Conservation (phyloP, 345 rosid genomes). For the Sisymbrium altissimum region DNA sequence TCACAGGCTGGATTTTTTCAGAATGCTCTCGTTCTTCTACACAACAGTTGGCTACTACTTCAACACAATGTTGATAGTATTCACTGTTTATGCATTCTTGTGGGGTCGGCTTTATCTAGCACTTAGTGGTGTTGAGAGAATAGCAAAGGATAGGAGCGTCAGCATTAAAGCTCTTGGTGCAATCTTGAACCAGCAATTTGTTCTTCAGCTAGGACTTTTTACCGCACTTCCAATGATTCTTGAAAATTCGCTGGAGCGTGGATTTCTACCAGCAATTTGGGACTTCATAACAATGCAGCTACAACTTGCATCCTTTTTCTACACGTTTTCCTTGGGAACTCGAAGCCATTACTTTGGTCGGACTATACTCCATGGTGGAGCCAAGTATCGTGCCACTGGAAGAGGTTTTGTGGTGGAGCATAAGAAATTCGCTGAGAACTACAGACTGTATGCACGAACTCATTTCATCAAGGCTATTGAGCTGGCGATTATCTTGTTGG, state of each 20-base stretch:
- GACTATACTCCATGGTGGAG: slow-evolving; percentile 95
- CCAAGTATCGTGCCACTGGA: slow-evolving; percentile 96
- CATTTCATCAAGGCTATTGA: slow-evolving; percentile 88
- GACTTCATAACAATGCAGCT: slow-evolving; percentile 96
- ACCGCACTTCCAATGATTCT: slow-evolving; percentile 98
- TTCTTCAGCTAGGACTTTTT: slow-evolving; percentile 91
- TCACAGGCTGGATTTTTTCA: slow-evolving; percentile 91
- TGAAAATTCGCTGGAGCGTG: slow-evolving; percentile 91
- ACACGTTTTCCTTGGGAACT: slow-evolving; percentile 97
- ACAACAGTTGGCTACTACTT: slow-evolving; percentile 91
- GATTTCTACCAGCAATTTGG: slow-evolving; percentile 90
- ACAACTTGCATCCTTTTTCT: slow-evolving; percentile 92
- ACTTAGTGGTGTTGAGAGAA: slow-evolving; percentile 83
- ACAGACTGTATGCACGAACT: slow-evolving; percentile 80
- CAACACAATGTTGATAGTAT: slow-evolving; percentile 89
- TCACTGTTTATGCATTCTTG: slow-evolving; percentile 87
- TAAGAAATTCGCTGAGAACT: slow-evolving; percentile 87
- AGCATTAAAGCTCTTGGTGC: slow-evolving; percentile 79
- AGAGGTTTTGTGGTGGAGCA: slow-evolving; percentile 97
- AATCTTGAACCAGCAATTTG: slow-evolving; percentile 87
- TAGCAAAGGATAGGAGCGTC: slow-evolving; percentile 48
- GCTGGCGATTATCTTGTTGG: slow-evolving; percentile 71
- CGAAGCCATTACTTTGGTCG: slow-evolving; percentile 95
- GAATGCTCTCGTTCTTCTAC: slow-evolving; percentile 95
- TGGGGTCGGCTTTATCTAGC: slow-evolving; percentile 97